Evolutionary conservation across 176 grass and related monocot species (phyloP).

Genomic region (Oropetium thomaeum): DNA sequence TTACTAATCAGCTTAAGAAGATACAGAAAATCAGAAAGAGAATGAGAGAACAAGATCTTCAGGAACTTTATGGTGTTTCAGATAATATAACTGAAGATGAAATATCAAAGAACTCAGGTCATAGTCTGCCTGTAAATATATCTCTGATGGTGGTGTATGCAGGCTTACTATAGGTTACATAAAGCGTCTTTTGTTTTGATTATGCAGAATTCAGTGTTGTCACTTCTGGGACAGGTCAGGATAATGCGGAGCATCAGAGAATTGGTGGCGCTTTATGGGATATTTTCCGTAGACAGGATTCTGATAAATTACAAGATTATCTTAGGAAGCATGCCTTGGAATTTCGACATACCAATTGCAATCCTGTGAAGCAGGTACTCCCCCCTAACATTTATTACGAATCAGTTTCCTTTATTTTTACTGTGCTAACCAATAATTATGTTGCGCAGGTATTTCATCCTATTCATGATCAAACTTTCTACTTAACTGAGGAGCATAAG

Average conservation of each 20-base stretch:
- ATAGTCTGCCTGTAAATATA: background rate
- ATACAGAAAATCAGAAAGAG: background rate
- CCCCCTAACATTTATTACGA: background rate
- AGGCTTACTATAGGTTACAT: background rate
- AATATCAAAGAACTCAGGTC: background rate
- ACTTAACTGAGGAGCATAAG: background rate
- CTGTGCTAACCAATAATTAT: slow-evolving; percentile 4
- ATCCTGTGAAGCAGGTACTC: slow-evolving; percentile 46
- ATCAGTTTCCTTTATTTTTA: background rate
- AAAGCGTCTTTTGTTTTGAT: background rate
- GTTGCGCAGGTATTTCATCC: background rate
- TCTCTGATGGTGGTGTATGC: background rate
- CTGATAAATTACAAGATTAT: slow-evolving; percentile 50
- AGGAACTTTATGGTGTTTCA: slow-evolving; percentile 5
- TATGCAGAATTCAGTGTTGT: background rate
- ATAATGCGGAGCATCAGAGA: background rate
- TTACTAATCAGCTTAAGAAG: background rate
- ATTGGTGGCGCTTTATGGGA: slow-evolving; percentile 18
- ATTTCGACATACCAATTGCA: slow-evolving; percentile 57
- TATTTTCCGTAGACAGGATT: slow-evolving; percentile 57
- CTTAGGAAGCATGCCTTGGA: slow-evolving; percentile 54
- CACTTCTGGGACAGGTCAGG: background rate
- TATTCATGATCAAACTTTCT: background rate
- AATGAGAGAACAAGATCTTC: slow-evolving; percentile 5
- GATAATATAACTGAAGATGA: background rate